Percentiles rank a stretch among this genome's conserved stretches.
phyloP scores from a whole-genome alignment of 495 filamentous ascomycete genomes.

The Tuber calosporum region DNA sequence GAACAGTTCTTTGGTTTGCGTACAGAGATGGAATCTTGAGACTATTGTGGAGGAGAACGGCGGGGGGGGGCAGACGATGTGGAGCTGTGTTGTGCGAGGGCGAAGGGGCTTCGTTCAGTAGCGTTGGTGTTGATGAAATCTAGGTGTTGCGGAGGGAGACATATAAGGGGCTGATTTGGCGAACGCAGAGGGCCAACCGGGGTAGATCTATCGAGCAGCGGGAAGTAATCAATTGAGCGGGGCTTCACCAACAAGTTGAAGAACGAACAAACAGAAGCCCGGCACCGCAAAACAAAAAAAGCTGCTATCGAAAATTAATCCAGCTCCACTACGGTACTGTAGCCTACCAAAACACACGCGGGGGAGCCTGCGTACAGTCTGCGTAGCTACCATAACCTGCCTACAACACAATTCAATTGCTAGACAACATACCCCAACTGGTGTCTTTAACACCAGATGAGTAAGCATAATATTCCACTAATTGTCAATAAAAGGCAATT shows the following conservation, averaged over 20 bases:
- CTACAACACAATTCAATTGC: background rate
- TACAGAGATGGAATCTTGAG: slow-evolving; percentile 22
- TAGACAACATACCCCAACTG: slow-evolving; percentile 7
- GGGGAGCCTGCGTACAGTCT: slow-evolving; percentile 19
- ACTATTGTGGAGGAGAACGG: slow-evolving; percentile 15
- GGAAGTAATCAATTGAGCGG: slow-evolving; percentile 4
- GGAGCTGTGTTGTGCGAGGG: background rate
- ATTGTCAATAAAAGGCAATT: slow-evolving; percentile 18
- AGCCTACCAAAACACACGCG: slow-evolving; percentile 29
- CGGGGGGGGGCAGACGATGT: slow-evolving; percentile 1
- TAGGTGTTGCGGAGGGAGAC: background rate
- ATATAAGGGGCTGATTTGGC: slow-evolving; percentile 5
- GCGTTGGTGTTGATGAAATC: background rate
- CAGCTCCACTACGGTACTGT: slow-evolving; percentile 9
- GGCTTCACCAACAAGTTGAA: slow-evolving; percentile 9
- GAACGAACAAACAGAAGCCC: slow-evolving; percentile 16
- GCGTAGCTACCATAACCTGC: background rate
- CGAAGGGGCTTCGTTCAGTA: background rate
- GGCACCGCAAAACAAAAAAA: slow-evolving; percentile 23
- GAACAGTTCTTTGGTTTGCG: slow-evolving; percentile 23
- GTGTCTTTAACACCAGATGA: slow-evolving; percentile 31
- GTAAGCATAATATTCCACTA: slow-evolving; percentile 32
- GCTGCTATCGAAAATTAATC: slow-evolving; percentile 32
- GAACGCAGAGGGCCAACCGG: slow-evolving; percentile 3
- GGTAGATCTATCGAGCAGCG: background rate